Conservation (phyloP, 2,329 filamentous ascomycete genomes). For the Chaetomium olivaceum region DNA sequence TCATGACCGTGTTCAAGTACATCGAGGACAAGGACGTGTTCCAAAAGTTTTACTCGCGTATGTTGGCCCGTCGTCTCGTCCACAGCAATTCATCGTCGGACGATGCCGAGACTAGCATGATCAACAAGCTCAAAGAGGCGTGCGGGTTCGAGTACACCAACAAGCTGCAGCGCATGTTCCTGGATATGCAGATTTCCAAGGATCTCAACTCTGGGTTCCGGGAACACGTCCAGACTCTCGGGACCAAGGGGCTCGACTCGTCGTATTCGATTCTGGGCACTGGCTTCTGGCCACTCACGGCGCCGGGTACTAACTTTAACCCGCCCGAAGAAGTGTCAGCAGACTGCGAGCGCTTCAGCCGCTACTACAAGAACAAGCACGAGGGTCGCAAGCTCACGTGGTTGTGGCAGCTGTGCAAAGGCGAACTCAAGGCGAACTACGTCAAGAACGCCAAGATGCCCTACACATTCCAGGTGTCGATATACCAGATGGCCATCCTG, state of each 20-base stretch:
- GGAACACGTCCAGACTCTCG: constrained; percentile 66
- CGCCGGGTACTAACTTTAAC: constrained; percentile 84
- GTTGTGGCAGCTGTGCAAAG: constrained; percentile 98
- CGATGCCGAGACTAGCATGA: constrained; percentile 98
- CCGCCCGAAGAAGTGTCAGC: constrained; percentile 81
- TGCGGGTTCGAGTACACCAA: constrained; percentile 99
- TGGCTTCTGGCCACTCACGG: constrained; percentile 91
- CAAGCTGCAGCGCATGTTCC: constrained; percentile 99
- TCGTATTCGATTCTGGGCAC: constrained; percentile 92
- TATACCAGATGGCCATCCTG: constrained; percentile 96
- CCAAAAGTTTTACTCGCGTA: constrained; percentile 98
- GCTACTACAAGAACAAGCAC: constrained; percentile 95
- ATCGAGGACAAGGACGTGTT: constrained; percentile 99
- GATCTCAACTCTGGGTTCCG: constrained; percentile 90
- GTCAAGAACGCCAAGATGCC: constrained; percentile 86
- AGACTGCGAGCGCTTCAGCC: constrained; percentile 85
- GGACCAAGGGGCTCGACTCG: constrained; percentile 77
- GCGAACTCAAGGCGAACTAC: constrained; percentile 92
- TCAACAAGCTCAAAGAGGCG: constrained; percentile 96
- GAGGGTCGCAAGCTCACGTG: constrained; percentile 94
- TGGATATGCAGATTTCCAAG: constrained; percentile 98
- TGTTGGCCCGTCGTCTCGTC: constrained; percentile 91
- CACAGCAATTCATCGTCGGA: constrained; percentile 94
- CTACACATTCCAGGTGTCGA: constrained; percentile 95
- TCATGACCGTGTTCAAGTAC: constrained; percentile 99